These are phyloP conservation scores for Cutaneotrichosporon cutaneum DNA, from an alignment of 1,284 basidiomycete species.

Conservation along the genomic window DNA sequence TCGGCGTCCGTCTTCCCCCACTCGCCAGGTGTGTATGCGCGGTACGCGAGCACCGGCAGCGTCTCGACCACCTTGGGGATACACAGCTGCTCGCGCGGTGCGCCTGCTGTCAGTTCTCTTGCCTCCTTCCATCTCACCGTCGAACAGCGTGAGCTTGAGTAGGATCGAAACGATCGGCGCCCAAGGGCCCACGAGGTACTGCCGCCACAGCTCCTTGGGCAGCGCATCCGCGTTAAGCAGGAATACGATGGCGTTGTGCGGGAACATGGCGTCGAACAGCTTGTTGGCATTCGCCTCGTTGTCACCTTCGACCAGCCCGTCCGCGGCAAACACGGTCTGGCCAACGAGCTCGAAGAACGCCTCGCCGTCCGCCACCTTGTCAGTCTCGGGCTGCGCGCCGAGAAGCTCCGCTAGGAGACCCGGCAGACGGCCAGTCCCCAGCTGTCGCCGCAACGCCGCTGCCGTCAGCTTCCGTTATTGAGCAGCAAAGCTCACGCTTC, in stretches of 20 bases:
- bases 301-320: not conserved
- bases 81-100: not conserved
- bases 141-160: slow-evolving; percentile 1
- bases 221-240: not conserved
- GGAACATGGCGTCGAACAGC: slow-evolving; percentile 2
- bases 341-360: slow-evolving; percentile 8
- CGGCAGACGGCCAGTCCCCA: not conserved
- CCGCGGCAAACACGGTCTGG: not conserved
- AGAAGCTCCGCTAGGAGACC: not conserved
- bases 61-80: not conserved
- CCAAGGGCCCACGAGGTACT: slow-evolving; percentile 4
- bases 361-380: not conserved
- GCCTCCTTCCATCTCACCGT: not conserved
- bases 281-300: not conserved
- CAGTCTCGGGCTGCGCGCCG: not conserved
- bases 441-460: not conserved
- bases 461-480: not conserved
- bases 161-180: slow-evolving; percentile 1
- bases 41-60: not conserved
- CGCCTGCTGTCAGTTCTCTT: not conserved
- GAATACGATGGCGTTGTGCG: not conserved
- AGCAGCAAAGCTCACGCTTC: not conserved
- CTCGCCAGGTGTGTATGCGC: slow-evolving; percentile 1
- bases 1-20: slow-evolving; percentile 3
- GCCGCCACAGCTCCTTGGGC: slow-evolving; percentile 5